Evolutionary conservation across 108 stramenopile species (phyloP), one percentile per base, ranked within the genome.

Genomic region (Licmophora abbreviata): DNA sequence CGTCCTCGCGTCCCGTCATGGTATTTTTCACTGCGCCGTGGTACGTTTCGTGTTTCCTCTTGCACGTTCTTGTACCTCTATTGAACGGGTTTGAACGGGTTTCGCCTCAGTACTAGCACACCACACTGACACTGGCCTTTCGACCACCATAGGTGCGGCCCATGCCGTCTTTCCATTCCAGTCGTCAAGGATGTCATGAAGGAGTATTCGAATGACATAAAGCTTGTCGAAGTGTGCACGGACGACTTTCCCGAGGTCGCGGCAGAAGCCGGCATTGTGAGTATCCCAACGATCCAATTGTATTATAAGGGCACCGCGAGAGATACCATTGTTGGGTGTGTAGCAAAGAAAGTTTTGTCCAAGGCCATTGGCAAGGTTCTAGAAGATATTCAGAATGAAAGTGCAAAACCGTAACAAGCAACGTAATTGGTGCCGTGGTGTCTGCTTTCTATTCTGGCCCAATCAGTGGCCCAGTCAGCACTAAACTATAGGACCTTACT

Each of bases 271-370:
- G 83, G 83, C 1, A 77, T 90, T 10, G 44, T 74, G 21, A 85
- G 83, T 50, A 85, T 90, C 56, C 88, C 88, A n/a, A 85, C 88
- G 3, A 90, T 90, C 63, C 83, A 81, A 54, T 50, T 90, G 22
- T 90, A 82, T 52, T 62, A 64, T 42, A 41, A 51, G 20, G 83
- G 81, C 20, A 51, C 75, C 47, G 53, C 77, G 27, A 34, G 56
- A 56, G 88, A 90, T 44, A 85, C 83, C 0, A 85, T 90, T 60
- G 81, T 90, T 9, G 88, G 88, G 0, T 85, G 83, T 53, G 88
- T 90, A 6, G 81, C 83, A 18, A 78, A 76, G 58, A 85, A 78
- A 46, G 88, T 90, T 8, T 52, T 90, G 38, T 64, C 73, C 22
- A 81, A 53, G 18, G 69, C 83, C 25, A 77, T 90, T 44, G 68